Conservation (phyloP, 225 moss, liverwort and hornwort species). For the Pseudoscleropodium purum region DNA sequence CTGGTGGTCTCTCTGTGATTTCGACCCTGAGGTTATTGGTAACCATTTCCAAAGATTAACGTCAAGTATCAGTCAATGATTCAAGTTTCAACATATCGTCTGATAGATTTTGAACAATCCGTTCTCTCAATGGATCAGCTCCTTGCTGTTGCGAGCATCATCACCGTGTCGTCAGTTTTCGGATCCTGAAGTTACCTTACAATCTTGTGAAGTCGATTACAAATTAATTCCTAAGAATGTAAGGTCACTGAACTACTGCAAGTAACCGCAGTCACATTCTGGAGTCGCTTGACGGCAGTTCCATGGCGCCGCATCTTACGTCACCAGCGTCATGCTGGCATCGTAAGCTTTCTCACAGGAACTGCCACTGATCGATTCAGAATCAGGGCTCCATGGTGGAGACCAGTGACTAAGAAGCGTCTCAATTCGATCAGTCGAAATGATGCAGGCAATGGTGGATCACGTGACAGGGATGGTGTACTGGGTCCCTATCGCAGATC, state of each 20-base stretch:
- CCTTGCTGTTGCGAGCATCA: neutral
- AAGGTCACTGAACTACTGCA: too few relatives aligned
- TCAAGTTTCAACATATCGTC: neutral
- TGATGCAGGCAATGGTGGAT: slow-evolving; percentile 44
- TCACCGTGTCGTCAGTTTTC: neutral
- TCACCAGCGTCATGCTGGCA: neutral
- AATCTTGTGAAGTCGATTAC: neutral
- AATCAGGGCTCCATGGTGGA: neutral
- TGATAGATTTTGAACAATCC: too few relatives aligned
- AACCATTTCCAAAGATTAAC: neutral
- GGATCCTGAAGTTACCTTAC: neutral
- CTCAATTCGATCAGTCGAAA: neutral
- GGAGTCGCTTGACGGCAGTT: neutral
- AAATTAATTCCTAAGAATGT: neutral
- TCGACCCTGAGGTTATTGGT: neutral
- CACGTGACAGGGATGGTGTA: slow-evolving; percentile 32
- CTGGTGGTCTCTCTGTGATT: neutral
- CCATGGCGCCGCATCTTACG: neutral
- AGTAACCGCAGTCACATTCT: too few relatives aligned
- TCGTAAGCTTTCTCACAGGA: neutral
- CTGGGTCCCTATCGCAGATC: slow-evolving; percentile 25
- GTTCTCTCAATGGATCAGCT: neutral
- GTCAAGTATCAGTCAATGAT: neutral
- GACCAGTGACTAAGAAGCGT: neutral
- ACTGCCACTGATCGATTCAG: neutral